A percentile compares a stretch with the other conserved stretches of the same genome.
phyloP scores from a whole-genome alignment of 805 yeast species.

The Wickerhamiella alocasiicola region DNA sequence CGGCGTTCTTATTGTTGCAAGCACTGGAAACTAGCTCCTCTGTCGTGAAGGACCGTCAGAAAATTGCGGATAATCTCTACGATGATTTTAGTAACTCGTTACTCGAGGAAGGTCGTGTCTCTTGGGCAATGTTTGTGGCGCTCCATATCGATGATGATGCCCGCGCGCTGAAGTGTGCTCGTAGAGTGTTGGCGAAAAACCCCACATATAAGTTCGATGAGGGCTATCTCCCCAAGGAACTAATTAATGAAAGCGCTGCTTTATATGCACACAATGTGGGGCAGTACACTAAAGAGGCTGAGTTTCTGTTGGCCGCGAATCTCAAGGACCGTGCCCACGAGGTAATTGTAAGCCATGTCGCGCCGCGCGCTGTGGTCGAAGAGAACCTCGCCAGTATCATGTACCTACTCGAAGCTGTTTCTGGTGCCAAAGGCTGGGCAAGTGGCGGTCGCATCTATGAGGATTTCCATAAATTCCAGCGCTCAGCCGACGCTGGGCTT shows the following conservation, averaged over 20 bases:
- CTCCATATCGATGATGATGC: constrained; percentile 43
- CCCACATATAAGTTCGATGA: constrained; percentile 24
- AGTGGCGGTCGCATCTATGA: constrained; percentile 30
- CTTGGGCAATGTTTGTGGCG: constrained; percentile 51
- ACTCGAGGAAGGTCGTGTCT: constrained; percentile 38
- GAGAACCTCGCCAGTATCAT: constrained; percentile 25
- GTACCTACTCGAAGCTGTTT: constrained; percentile 21
- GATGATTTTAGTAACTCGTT: constrained; percentile 12
- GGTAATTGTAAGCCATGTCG: constrained; percentile 44
- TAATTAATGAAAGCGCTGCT: constrained; percentile 49
- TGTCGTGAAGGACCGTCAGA: not conserved
- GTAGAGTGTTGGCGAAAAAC: constrained; percentile 8
- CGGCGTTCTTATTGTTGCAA: constrained; percentile 18
- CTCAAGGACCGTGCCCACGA: constrained; percentile 52
- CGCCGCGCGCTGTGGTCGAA: constrained; percentile 58
- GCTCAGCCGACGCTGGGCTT: constrained; percentile 3
- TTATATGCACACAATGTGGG: constrained; percentile 37
- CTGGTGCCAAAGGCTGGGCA: constrained; percentile 24
- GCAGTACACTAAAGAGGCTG: constrained; percentile 47
- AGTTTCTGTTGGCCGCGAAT: constrained; percentile 48
- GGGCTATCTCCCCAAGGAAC: constrained; percentile 28
- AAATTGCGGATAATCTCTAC: constrained; percentile 14
- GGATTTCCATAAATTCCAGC: constrained; percentile 18
- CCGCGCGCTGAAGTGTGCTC: constrained; percentile 24
- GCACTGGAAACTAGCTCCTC: constrained; percentile 12